Evolutionary conservation across 2,329 filamentous ascomycete genomes (phyloP).

Genomic region (Neofusicoccum laricinum): DNA sequence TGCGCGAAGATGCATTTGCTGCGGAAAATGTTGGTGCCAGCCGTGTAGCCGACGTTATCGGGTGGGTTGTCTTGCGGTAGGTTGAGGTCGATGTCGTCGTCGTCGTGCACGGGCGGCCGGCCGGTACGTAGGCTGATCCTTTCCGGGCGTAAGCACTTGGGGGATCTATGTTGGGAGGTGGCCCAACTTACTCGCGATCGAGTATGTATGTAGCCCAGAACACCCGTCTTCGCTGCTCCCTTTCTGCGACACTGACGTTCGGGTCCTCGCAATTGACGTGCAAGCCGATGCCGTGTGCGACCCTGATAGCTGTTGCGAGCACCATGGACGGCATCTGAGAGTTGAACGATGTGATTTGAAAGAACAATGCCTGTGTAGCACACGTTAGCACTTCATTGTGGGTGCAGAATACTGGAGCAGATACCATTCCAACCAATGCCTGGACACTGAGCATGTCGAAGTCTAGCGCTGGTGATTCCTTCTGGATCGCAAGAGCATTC

Average conservation of each 20-base stretch:
- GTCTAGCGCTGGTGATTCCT: background rate
- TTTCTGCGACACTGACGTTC: background rate
- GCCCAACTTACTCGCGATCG: background rate
- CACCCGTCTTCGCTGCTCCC: background rate
- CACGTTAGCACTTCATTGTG: background rate
- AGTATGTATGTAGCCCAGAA: conserved; percentile 1
- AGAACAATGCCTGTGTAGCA: background rate
- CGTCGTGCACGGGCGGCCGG: background rate
- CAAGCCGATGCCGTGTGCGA: background rate
- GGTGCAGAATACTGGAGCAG: too few relatives aligned
- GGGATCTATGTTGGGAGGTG: too few relatives aligned
- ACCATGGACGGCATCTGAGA: conserved; percentile 3
- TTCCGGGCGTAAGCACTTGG: too few relatives aligned
- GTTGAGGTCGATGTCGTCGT: background rate
- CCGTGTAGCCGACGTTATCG: background rate
- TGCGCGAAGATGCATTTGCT: background rate
- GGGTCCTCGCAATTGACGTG: background rate
- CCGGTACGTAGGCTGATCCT: background rate
- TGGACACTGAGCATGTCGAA: background rate
- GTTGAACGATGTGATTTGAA: background rate
- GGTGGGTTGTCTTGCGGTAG: background rate
- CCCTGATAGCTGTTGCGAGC: background rate
- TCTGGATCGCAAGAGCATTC: background rate
- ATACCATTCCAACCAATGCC: background rate
- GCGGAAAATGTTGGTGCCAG: background rate